These are phyloP conservation scores for Alternaria alternata DNA, from an alignment of 2,329 filamentous ascomycete species.

Conservation along the genomic window DNA sequence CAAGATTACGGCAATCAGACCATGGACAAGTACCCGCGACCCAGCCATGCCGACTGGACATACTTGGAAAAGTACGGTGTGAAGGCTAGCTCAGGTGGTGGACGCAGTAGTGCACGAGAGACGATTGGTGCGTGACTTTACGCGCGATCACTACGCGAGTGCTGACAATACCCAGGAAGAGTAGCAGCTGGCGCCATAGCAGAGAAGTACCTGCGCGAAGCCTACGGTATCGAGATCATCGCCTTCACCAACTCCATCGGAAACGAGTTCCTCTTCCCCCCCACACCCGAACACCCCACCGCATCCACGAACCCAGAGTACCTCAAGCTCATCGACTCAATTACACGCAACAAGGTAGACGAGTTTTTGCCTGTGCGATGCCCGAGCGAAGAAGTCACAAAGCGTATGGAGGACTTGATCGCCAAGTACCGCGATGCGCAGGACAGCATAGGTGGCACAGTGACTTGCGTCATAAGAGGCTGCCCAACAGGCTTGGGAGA, in stretches of 20 bases:
- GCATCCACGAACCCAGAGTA: conserved; percentile 80
- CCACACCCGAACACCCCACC: conserved; percentile 69
- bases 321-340: conserved; percentile 73
- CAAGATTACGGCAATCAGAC: conserved; percentile 90
- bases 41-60: conserved; percentile 94
- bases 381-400: conserved; percentile 71
- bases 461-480: conserved; percentile 92
- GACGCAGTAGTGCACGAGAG: conserved; percentile 89
- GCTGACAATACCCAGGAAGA: conserved; percentile 61
- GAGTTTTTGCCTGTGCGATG: conserved; percentile 85
- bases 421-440: conserved; percentile 77
- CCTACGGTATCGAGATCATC: conserved; percentile 88
- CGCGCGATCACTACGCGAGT: neutral
- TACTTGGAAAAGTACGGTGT: conserved; percentile 97
- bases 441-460: conserved; percentile 93
- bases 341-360: conserved; percentile 82
- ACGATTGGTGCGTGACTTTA: conserved; percentile 72
- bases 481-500: conserved; percentile 87
- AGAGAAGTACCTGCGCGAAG: conserved; percentile 85
- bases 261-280: conserved; percentile 76
- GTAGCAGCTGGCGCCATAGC: conserved; percentile 92
- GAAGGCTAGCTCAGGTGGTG: conserved; percentile 89
- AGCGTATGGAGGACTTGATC: conserved; percentile 81
- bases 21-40: conserved; percentile 90
- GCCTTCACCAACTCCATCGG: conserved; percentile 90